These are phyloP conservation scores for Erigeron canadensis DNA, from an alignment of 129 eudicot genomes.

Conservation along the genomic window DNA sequence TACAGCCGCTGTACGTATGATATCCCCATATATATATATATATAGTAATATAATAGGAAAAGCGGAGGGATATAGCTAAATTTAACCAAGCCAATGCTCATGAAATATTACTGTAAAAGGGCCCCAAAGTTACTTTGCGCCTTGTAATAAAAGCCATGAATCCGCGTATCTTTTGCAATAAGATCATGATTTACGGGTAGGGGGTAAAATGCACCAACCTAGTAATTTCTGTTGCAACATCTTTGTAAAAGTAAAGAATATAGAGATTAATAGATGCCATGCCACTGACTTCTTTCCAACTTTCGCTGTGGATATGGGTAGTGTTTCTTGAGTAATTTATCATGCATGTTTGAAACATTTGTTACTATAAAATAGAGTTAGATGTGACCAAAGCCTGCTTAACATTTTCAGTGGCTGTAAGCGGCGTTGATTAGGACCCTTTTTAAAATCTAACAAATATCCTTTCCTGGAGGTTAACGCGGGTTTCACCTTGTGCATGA, in stretches of 20 bases:
- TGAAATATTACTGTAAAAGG: background rate
- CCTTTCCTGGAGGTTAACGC: no score
- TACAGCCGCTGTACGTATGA: no score
- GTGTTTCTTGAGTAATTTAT: no score
- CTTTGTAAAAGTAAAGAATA: background rate
- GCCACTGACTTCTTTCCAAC: background rate
- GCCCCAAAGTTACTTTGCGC: background rate
- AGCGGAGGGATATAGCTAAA: background rate
- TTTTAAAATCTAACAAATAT: no score
- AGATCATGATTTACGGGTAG: background rate
- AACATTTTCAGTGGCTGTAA: no score
- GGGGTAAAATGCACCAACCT: background rate
- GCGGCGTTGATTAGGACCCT: no score
- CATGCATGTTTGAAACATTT: no score
- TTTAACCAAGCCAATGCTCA: background rate
- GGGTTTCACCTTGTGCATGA: no score
- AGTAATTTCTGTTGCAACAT: background rate
- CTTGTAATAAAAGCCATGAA: background rate
- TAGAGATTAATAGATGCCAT: background rate
- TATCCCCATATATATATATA: no score
- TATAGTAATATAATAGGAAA: no score
- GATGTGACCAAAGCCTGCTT: no score
- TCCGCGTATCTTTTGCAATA: background rate
- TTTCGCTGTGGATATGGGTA: background rate
- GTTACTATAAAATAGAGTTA: no score